phyloP scores from a whole-genome alignment of 169 alveolate genomes.

The Plasmodium sp. region DNA sequence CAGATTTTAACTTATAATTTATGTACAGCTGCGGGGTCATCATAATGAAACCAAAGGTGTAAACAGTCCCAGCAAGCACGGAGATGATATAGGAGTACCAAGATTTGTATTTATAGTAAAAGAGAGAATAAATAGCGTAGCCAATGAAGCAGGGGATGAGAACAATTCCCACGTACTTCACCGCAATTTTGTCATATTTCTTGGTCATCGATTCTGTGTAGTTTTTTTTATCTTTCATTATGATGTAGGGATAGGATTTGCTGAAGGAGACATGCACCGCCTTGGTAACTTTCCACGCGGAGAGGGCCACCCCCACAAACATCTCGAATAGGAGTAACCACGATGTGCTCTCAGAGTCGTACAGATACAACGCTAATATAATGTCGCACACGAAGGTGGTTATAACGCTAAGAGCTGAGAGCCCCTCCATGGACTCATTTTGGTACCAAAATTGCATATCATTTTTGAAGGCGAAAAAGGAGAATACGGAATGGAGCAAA shows the following conservation, averaged over 20 bases:
- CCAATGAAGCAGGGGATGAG: constrained; percentile 90
- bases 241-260: constrained; percentile 89
- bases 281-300: constrained; percentile 96
- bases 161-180: constrained; percentile 91
- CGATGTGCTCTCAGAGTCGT: constrained; percentile 95
- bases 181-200: constrained; percentile 93
- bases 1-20: constrained; percentile 98
- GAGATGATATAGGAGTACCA: constrained; percentile 96
- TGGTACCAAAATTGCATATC: constrained; percentile 96
- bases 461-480: constrained; percentile 93
- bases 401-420: constrained; percentile 93
- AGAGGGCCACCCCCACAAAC: constrained; percentile 90
- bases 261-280: constrained; percentile 89
- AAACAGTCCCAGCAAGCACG: constrained; percentile 94
- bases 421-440: constrained; percentile 96
- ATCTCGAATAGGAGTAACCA: constrained; percentile 92
- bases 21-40: constrained; percentile 98
- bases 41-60: constrained; percentile 94
- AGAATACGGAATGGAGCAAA: constrained; percentile 90
- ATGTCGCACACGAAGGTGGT: constrained; percentile 90
- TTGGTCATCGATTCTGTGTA: constrained; percentile 91
- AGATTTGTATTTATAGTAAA: constrained; percentile 92
- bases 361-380: constrained; percentile 93
- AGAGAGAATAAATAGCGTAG: constrained; percentile 93
- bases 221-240: constrained; percentile 80